A percentile compares a stretch with the other conserved stretches of the same genome.
phyloP scores from a whole-genome alignment of 2,329 filamentous ascomycete species.

The Plenodomus biglobosus region DNA sequence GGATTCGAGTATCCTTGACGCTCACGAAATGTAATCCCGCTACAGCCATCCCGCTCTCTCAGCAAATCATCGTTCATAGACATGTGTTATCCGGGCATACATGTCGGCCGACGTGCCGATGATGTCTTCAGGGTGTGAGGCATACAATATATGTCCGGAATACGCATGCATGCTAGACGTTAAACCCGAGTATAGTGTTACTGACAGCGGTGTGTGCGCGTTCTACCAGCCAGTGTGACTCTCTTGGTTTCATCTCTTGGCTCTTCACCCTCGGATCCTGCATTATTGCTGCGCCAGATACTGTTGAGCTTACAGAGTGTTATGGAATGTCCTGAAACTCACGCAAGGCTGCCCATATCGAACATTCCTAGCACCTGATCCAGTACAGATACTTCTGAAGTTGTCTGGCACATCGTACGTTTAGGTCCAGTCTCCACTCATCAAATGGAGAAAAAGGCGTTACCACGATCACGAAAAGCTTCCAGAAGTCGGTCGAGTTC shows the following conservation, averaged over 20 bases:
- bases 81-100: not conserved
- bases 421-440: not conserved
- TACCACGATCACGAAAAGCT: not conserved
- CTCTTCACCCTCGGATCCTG: not conserved
- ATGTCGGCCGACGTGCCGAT: constrained; percentile 3
- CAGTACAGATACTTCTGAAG: no score
- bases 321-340: no score
- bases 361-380: not conserved
- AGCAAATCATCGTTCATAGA: not conserved
- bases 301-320: not conserved
- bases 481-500: constrained; percentile 30
- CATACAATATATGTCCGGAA: constrained; percentile 1
- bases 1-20: not conserved
- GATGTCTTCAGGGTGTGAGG: constrained; percentile 1
- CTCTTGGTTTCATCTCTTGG: not conserved
- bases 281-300: no score
- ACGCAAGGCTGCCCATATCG: no score
- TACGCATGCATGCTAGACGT: constrained; percentile 1
- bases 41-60: not conserved
- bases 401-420: no score
- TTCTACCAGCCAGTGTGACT: not conserved
- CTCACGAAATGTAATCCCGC: not conserved
- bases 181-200: constrained; percentile 2
- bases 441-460: constrained; percentile 5
- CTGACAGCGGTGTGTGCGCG: not conserved